Percentiles rank a stretch among this genome's conserved stretches.
phyloP scores from a whole-genome alignment of 2,329 filamentous ascomycete genomes.

The Ophiocordyceps camponoti-leonardi region DNA sequence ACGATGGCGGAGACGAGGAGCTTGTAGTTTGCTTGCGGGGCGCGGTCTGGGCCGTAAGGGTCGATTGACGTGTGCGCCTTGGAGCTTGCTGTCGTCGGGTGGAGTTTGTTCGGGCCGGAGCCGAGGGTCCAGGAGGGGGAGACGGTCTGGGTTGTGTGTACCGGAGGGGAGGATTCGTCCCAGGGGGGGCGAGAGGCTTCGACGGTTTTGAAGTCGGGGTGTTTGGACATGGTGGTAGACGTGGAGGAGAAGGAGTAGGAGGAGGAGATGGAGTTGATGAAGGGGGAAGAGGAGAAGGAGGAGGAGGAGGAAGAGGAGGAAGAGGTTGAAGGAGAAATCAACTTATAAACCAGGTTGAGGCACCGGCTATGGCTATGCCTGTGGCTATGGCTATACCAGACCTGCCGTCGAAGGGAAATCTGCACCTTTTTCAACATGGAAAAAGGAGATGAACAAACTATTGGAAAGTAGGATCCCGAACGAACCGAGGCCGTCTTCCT shows the following conservation, averaged over 20 bases:
- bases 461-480: too few relatives aligned
- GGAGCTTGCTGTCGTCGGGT: background rate
- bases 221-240: slow-evolving; percentile 10
- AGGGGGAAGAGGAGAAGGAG: too few relatives aligned
- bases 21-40: slow-evolving; percentile 68
- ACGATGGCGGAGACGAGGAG: slow-evolving; percentile 70
- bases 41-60: slow-evolving; percentile 55
- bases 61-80: slow-evolving; percentile 56
- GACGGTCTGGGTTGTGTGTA: slow-evolving; percentile 45
- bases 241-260: background rate
- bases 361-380: too few relatives aligned
- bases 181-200: slow-evolving; percentile 49
- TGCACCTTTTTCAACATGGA: too few relatives aligned
- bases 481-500: too few relatives aligned
- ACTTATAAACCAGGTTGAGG: too few relatives aligned
- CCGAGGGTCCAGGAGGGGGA: slow-evolving; percentile 49
- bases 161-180: slow-evolving; percentile 22
- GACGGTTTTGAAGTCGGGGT: slow-evolving; percentile 59
- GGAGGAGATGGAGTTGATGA: background rate
- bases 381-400: too few relatives aligned
- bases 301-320: too few relatives aligned
- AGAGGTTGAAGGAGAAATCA: too few relatives aligned
- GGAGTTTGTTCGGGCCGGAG: slow-evolving; percentile 41
- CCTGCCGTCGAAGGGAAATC: too few relatives aligned
- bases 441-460: too few relatives aligned